A percentile compares a stretch with the other conserved stretches of the same genome.
phyloP scores from a whole-genome alignment of 2,329 filamentous ascomycete genomes.

The Monilinia vaccinii-corymbosi region DNA sequence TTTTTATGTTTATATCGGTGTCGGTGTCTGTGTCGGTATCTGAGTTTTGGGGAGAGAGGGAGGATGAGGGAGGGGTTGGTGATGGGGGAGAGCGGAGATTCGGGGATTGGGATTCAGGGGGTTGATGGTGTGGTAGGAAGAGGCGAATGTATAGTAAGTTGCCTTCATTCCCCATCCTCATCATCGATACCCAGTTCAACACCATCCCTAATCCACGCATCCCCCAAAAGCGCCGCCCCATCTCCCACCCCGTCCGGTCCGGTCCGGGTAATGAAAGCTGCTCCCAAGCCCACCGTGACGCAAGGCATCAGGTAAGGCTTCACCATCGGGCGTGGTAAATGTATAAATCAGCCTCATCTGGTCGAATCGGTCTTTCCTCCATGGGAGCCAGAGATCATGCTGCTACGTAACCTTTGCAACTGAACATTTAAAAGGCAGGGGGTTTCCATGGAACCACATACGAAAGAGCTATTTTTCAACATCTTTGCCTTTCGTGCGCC shows the following conservation, averaged over 20 bases:
- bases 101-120: too few species aligned
- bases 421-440: not conserved
- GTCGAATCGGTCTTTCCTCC: not conserved
- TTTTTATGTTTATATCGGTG: too few species aligned
- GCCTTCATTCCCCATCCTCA: too few species aligned
- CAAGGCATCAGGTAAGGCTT: not conserved
- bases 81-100: too few species aligned
- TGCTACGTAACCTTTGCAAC: constrained; percentile 1
- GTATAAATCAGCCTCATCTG: not conserved
- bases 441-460: not conserved
- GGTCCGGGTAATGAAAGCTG: not conserved
- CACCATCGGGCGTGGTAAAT: not conserved
- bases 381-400: not conserved
- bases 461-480: not conserved
- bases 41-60: too few species aligned
- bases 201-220: too few species aligned
- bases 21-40: too few species aligned
- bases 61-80: too few species aligned
- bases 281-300: not conserved
- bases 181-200: too few species aligned
- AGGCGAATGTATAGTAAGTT: too few species aligned
- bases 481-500: not conserved
- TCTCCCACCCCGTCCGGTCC: not conserved
- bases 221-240: too few species aligned
- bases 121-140: too few species aligned